phyloP scores from a whole-genome alignment of 2,329 filamentous ascomycete genomes.

The Phoma sp. region DNA sequence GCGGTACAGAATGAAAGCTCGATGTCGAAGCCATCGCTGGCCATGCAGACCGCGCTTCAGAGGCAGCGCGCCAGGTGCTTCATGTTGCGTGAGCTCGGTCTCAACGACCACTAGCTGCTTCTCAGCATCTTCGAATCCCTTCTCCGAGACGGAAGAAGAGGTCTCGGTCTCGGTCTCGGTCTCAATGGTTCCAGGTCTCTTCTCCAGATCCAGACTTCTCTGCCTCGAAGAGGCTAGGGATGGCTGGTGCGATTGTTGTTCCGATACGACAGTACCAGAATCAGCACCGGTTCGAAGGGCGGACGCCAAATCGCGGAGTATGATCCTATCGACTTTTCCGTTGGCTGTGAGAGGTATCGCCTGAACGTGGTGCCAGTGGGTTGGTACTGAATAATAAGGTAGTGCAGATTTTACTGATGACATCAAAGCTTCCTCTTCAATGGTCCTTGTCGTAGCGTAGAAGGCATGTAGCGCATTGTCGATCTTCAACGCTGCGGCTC shows the following conservation, averaged over 20 bases:
- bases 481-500: slow-evolving; percentile 58
- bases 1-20: slow-evolving; percentile 41
- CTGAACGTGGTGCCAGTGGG: slow-evolving; percentile 52
- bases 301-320: slow-evolving; percentile 48
- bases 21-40: slow-evolving; percentile 42
- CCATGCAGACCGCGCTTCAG: slow-evolving; percentile 35
- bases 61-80: slow-evolving; percentile 29
- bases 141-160: not conserved
- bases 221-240: slow-evolving; percentile 16
- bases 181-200: not conserved
- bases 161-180: not conserved
- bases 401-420: slow-evolving; percentile 52
- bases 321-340: slow-evolving; percentile 63
- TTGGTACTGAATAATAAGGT: slow-evolving; percentile 64
- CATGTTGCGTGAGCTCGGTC: not conserved
- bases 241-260: not conserved
- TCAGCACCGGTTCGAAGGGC: slow-evolving; percentile 4
- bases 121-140: not conserved
- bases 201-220: not conserved
- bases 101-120: not conserved
- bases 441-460: slow-evolving; percentile 49
- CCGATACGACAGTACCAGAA: slow-evolving; percentile 2
- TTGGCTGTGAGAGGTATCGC: slow-evolving; percentile 61
- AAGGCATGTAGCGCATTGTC: slow-evolving; percentile 61
- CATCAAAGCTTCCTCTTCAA: slow-evolving; percentile 45